phyloP scores from a whole-genome alignment of 169 alveolate genomes.

The Eimeria tenella region DNA sequence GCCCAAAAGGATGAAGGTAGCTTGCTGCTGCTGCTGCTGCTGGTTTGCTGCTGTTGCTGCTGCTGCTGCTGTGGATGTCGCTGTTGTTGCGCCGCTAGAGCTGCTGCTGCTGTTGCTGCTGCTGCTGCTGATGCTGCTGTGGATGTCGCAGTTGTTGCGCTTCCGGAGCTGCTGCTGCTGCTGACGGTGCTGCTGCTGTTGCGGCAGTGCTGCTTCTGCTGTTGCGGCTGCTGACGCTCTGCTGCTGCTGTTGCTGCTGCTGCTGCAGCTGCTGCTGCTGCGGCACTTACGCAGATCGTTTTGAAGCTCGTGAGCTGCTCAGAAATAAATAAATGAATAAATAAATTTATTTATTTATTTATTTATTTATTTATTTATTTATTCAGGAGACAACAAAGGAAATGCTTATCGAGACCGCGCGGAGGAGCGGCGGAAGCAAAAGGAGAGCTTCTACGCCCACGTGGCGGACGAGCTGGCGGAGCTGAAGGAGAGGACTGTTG shows the following conservation, averaged over 20 bases:
- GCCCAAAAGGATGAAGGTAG: not conserved
- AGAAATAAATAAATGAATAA: not conserved
- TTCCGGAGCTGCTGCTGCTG: too few relatives aligned
- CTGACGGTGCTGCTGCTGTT: too few relatives aligned
- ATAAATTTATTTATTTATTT: not conserved
- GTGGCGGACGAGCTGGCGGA: slow-evolving; percentile 82
- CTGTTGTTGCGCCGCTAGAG: too few relatives aligned
- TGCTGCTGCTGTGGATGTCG: too few relatives aligned
- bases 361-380: not conserved
- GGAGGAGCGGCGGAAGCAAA: slow-evolving; percentile 72
- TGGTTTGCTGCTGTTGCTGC: not conserved
- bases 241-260: too few relatives aligned
- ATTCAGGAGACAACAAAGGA: not conserved
- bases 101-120: too few relatives aligned
- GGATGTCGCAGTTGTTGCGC: too few relatives aligned
- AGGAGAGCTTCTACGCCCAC: slow-evolving; percentile 76
- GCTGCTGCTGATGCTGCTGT: too few relatives aligned
- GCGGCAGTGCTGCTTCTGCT: too few relatives aligned
- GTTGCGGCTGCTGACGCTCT: too few relatives aligned
- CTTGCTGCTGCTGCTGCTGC: not conserved
- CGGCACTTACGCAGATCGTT: too few relatives aligned
- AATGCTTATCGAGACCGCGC: slow-evolving; percentile 80
- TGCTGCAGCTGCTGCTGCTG: too few relatives aligned
- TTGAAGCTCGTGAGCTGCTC: not conserved
- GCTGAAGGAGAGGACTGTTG: slow-evolving; percentile 78